Base-by-base conservation (phyloP, 1,284 basidiomycete species). In the Volvariella surrecta region DNA sequence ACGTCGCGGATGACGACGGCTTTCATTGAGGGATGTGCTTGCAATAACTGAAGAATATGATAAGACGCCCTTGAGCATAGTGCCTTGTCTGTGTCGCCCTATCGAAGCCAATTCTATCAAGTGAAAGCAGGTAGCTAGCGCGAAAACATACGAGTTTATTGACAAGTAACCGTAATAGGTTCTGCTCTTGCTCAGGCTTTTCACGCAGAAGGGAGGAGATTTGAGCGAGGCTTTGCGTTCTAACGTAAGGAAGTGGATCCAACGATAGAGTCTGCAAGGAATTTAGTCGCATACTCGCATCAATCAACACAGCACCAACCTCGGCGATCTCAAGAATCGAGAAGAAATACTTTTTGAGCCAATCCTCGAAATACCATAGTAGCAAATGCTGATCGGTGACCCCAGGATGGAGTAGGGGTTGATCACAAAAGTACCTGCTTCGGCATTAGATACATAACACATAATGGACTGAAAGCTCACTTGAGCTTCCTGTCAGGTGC, bases 111-210 rank as follows among this genome's bases (percentile, higher is more conserved):
- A 30, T 32, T 21, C 4, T n/a, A 31, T 20, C 11, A 39, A 38
- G 38, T 39, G 42, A 18, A 44, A 21, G 31, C 32, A 16, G 22
- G 22, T n/a, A n/a, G n/a, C n/a, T n/a, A n/a, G n/a, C n/a, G n/a
- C n/a, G n/a, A n/a, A 35, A 10, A 66, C 80, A 44, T 50, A 86
- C 89, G 28, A 96, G 77, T 62, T 99, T 99, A 71, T 98, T 97
- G 39, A 93, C 90, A 13, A 98, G 80, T 4, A 99, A 69, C 18
- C 89, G 79, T 4, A 98, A 75, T 38, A 99, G 67, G 64, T 98
- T 99, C 56, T 97, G 92, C 60, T 99, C 96, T 63, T 99, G 96
- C 59, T 99, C 96, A 0, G 94, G 87, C 54, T 94, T 94, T 50
- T 87, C 88, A 18, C 81, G 76, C 6, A 99, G 77, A 1, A 99